phyloP scores from a whole-genome alignment of 2,329 filamentous ascomycete species.

The Tolypocladium pustulatum region DNA sequence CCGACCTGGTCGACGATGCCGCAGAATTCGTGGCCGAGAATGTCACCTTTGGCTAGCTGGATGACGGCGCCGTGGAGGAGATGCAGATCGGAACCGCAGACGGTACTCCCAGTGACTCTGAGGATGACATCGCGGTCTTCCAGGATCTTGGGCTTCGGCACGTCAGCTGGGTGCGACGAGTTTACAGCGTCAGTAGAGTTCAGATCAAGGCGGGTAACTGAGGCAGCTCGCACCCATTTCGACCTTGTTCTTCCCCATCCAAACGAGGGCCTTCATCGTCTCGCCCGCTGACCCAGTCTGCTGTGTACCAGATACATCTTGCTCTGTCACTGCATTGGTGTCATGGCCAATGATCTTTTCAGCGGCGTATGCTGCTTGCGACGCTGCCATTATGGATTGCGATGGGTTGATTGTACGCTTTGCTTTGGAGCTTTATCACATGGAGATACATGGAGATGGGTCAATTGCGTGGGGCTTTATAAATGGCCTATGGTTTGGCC shows the following conservation, averaged over 20 bases:
- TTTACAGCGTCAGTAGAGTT: background rate
- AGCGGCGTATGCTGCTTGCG: background rate
- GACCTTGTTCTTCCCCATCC: conserved; percentile 75
- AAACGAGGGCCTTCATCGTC: conserved; percentile 71
- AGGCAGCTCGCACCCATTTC: conserved; percentile 40
- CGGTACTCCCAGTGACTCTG: conserved; percentile 57
- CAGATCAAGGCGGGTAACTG: background rate
- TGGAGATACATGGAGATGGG: too few relatives aligned
- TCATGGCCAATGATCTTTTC: background rate
- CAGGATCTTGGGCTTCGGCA: conserved; percentile 59
- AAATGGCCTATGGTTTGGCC: background rate
- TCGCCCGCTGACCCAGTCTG: conserved; percentile 17
- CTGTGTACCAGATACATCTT: background rate
- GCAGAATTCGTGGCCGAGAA: conserved; percentile 55
- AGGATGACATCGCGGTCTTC: conserved; percentile 71
- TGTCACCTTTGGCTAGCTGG: conserved; percentile 53
- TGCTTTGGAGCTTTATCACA: background rate
- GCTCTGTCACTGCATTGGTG: background rate
- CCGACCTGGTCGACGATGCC: conserved; percentile 47
- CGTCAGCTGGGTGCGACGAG: conserved; percentile 36
- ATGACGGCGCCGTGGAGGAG: conserved; percentile 45
- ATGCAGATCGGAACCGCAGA: conserved; percentile 50
- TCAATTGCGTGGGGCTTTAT: background rate
- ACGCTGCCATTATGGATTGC: background rate
- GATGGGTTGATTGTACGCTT: background rate